Evolutionary conservation across 495 filamentous ascomycete species (phyloP), one percentile per base, ranked within the genome.

Genomic region (Haplographium delicatum): DNA sequence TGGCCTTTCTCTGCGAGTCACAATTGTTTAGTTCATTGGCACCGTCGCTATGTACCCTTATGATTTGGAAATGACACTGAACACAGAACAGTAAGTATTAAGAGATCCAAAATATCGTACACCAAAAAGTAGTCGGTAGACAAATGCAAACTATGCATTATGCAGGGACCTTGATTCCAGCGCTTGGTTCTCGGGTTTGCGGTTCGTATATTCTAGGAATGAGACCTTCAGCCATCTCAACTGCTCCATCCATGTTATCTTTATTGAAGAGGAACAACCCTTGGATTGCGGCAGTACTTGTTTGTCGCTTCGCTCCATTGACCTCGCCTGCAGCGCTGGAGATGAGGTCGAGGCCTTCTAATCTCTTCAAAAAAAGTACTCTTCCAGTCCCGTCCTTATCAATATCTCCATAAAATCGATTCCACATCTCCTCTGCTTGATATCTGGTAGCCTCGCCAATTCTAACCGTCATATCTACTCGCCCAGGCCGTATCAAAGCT

Each of bases 231-330:
- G 83, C 84, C 82, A 87, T 88, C 3, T 68, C 72, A 54, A 96
- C 89, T 16, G 93, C 93, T 1, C 88, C 88, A 52, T 89, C 79
- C 75, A 91, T 85, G 57, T 93, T 75, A 37, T 81, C 84, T 70
- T 96, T 98, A 65, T 95, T 93, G 61, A 91, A 94, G 65, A 96
- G 70, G 65, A 98, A 96, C 45, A 96, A 62, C 2, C 93, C 93
- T 68, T 98, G 93, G 27, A 96, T 78, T 5, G 89, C 86, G 16
- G 93, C 93, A 2, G 90, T 86, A 54, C 90, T 96, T 5, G 86
- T 85, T 16, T 69, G 77, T 37, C 71, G 71, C 48, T 65, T 62
- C 11, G 72, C 69, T 20, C 68, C 58, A 23, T 72, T 70, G 16
- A 47, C 48, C 1, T 66, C 65, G 26, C 72, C 72, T 19, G 60